A percentile compares a stretch with the other conserved stretches of the same genome.
Conservation (phyloP, 768 basidiomycete species). For the Rhodotorula kratochvilovae region DNA sequence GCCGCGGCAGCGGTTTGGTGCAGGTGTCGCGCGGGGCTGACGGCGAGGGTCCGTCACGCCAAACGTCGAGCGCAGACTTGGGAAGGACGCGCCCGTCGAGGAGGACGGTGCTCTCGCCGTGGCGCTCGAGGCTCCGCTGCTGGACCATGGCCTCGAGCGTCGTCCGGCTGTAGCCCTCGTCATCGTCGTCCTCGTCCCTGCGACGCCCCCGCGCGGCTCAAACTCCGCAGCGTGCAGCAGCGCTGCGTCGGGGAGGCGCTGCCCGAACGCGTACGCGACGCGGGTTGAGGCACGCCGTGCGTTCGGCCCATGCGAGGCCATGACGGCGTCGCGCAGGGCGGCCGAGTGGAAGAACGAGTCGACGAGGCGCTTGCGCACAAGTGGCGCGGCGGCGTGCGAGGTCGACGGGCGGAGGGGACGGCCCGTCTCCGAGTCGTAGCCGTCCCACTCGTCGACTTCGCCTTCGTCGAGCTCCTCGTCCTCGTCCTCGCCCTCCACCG, state of each 20-base stretch:
- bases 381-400: background rate
- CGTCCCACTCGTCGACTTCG: conserved; percentile 1
- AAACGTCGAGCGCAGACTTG: conserved; percentile 23
- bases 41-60: background rate
- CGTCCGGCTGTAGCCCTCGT: background rate
- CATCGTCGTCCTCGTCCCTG: background rate
- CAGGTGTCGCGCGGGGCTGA: background rate
- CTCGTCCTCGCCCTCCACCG: conserved; percentile 12
- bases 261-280: conserved; percentile 30
- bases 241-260: conserved; percentile 17
- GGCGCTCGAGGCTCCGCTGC: background rate
- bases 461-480: background rate
- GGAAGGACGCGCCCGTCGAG: conserved; percentile 21
- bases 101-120: conserved; percentile 12
- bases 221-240: conserved; percentile 14
- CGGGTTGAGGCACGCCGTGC: conserved; percentile 14
- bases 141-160: conserved; percentile 5
- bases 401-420: background rate
- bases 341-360: conserved; percentile 33
- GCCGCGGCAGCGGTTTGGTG: no score
- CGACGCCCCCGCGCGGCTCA: conserved; percentile 25
- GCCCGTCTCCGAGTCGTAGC: background rate
- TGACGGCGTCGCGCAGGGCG: conserved; percentile 26
- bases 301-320: background rate
- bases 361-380: conserved; percentile 8